Base-by-base conservation (phyloP, 2,329 filamentous ascomycete species). In the Nigrospora osmanthi region DNA sequence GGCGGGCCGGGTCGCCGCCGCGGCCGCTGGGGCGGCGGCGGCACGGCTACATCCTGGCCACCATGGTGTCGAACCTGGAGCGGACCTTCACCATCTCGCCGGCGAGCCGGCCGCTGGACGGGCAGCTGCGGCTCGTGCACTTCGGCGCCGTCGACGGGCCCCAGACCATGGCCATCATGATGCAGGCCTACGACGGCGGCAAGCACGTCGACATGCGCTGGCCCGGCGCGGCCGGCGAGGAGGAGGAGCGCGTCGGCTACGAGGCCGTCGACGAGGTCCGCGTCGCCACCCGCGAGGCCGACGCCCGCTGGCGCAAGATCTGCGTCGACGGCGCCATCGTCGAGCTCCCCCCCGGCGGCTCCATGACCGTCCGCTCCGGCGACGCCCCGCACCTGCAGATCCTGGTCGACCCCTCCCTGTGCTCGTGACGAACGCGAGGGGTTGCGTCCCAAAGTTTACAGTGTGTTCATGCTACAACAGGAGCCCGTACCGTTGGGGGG, bases 311-410 rank as follows among this genome's bases (percentile, higher is more conserved):
- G 89, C 74, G 91, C 49, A 80, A 90, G 57, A 77, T 95, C 13
- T 97, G 91, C 61, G 73, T 97, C n/a, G 91, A 97, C 63, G 91
- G 91, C 3, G 89, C 85, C 43, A 94, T 95, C 55, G 79, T 96
- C 3, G 75, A 79, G 47, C 68, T 95, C 1, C 83, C 85, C 16
- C 62, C 71, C 42, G 81, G 76, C 2, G 89, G 89, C 0, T 83
- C 79, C 72, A 78, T 95, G 63, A 76, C 80, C 47, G 75, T 95
- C 1, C 64, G 62, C 49, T 76, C 67, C 56, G 71, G 76, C 19
- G 58, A 62, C 10, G 52, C 57, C 36, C 59, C 62, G n/a, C 58
- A 65, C 23, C 61, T 78, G 40, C 61, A 58, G 38, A 59, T 81
- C 9, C 49, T 80, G 38, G 70, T 74, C 9, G 61, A 67, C 49